A percentile compares a stretch with the other conserved stretches of the same genome.
These are phyloP conservation scores for Zoysia pacifica DNA, from an alignment of 176 grass and related monocot genomes.

Conservation along the genomic window DNA sequence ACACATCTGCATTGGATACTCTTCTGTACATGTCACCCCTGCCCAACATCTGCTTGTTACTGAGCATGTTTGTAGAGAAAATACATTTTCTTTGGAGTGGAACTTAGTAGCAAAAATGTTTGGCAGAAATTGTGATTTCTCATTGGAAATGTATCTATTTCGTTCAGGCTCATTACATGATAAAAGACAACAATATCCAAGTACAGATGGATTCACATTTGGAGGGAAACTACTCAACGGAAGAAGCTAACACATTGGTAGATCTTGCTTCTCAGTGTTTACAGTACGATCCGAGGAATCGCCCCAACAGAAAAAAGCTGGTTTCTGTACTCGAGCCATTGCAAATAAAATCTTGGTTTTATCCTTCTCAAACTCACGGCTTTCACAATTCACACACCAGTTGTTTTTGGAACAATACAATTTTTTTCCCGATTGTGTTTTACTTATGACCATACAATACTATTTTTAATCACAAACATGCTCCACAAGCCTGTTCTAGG, in stretches of 20 bases:
- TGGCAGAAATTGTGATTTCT: background rate
- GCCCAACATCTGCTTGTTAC: too few relatives aligned
- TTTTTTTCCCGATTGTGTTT: background rate
- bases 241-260: constrained; percentile 78
- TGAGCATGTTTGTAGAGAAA: background rate
- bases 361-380: background rate
- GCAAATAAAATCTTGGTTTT: constrained; percentile 62
- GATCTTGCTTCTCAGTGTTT: constrained; percentile 88
- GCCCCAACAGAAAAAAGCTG: constrained; percentile 70
- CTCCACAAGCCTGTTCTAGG: constrained; percentile 86
- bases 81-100: too few relatives aligned
- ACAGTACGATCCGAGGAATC: constrained; percentile 91
- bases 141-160: constrained; percentile 22
- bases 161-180: constrained; percentile 92
- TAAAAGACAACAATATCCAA: constrained; percentile 64
- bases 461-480: constrained; percentile 41
- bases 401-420: background rate
- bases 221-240: constrained; percentile 89
- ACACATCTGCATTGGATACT: background rate
- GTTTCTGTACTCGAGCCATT: constrained; percentile 68
- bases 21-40: background rate
- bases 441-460: too few relatives aligned
- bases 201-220: constrained; percentile 94
- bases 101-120: background rate
- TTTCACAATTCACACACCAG: too few relatives aligned